Base-by-base conservation (phyloP, 768 basidiomycete genomes). In the Pleurotus giganteus region DNA sequence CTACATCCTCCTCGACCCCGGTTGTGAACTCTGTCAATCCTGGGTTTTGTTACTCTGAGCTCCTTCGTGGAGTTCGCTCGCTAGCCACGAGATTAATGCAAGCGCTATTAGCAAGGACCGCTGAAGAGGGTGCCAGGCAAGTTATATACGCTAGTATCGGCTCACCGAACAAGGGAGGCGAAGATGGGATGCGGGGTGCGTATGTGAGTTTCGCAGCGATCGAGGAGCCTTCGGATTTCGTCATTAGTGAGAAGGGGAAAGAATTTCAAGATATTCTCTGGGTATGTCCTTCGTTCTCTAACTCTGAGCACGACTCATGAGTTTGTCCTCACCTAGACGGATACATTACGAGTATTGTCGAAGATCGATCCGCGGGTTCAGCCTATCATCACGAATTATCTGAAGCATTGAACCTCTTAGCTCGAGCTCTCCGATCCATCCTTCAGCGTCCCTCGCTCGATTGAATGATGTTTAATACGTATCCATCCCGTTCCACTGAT, bases 21-120 rank as follows among this genome's bases (percentile, higher is more conserved):
- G 70, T 74, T 36, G 68, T 71, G 50, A 68, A 69, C 53, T 47
- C 67, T 31, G 65, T 74, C 32, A 72, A 74, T 51, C 79, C 79
- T 11, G 78, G 77, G 2, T 71, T 67, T 58, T 76, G 76, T 59
- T 45, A 60, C n/a, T 76, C 75, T 4, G 67, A 71, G 17, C 61
- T 81, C 2, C 60, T 65, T 0, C 59, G 71, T 15, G 57, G 62
- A 4, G n/a, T 73, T 4, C 36, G 43, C 2, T 64, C 62, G 1
- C 7, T 67, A 27, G 21, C 54, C 26, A 41, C 57, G 4, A 13
- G 59, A 9, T 4, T 71, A 4, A 64, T 71, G 60, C 66, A 72
- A 34, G 60, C 49, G 2, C 2, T 66, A 0, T 37, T 80, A 0
- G 75, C 70, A 1, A 66, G 66, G 13, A 65, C 72, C 0, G 58